These are phyloP conservation scores for Yarrowia sp. DNA, from an alignment of 805 yeast species.

Conservation along the genomic window DNA sequence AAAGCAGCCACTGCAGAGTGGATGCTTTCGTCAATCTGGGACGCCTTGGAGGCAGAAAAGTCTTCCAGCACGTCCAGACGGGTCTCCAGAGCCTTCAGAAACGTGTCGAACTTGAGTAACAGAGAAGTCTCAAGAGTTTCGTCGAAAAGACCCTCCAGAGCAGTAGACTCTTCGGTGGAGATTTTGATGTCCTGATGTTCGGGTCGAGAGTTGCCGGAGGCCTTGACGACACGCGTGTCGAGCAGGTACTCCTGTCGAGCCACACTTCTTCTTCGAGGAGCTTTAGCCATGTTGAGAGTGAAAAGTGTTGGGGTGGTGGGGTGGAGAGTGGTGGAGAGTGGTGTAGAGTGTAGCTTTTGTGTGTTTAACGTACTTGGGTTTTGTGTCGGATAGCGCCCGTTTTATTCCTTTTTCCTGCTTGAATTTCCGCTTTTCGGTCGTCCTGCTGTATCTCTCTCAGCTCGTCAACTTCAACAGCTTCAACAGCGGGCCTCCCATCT, in stretches of 20 bases:
- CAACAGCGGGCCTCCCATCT: conserved; percentile 7
- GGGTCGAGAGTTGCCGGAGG: conserved; percentile 2
- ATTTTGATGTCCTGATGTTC: conserved; percentile 10
- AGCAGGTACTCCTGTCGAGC: conserved; percentile 4
- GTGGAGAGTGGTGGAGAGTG: too few relatives aligned
- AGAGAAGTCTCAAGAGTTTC: conserved; percentile 1
- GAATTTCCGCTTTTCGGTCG: too few relatives aligned
- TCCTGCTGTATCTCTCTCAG: too few relatives aligned
- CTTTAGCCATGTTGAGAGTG: not conserved
- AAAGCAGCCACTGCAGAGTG: conserved; percentile 35
- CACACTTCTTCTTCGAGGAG: conserved; percentile 24
- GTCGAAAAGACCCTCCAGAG: conserved; percentile 5
- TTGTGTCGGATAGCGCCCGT: not conserved
- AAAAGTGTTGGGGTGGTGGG: not conserved
- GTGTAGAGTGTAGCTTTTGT: not conserved
- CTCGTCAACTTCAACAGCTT: conserved; percentile 2
- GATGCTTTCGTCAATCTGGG: conserved; percentile 37
- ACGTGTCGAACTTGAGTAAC: conserved; percentile 19
- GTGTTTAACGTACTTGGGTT: not conserved
- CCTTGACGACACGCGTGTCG: conserved; percentile 6
- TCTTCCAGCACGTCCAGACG: conserved; percentile 39
- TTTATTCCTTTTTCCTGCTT: too few relatives aligned
- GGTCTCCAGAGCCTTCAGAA: conserved; percentile 30
- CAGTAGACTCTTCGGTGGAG: not conserved
- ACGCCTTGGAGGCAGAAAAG: conserved; percentile 36